Evolutionary conservation across 257 asterid species (phyloP), one percentile per base, ranked within the genome.

Genomic region (Ajuga chamaepitys): DNA sequence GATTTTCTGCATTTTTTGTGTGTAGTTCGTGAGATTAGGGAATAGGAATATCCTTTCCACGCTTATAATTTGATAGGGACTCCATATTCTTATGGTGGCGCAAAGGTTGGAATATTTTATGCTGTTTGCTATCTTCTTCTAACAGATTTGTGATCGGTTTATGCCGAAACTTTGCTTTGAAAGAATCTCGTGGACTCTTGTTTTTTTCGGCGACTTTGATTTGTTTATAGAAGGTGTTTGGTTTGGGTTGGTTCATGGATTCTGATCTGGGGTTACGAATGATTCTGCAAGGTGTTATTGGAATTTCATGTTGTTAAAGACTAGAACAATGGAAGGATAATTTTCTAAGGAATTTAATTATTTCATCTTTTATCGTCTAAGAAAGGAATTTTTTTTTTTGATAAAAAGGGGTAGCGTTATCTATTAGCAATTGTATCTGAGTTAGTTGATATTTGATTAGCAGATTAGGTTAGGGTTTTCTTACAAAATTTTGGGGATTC

Each of bases 181-280:
- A 24, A 12, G 59, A 62, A 53, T 67, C 62, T 9, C 53, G 69
- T 62, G 10, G 24, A 47, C 16, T 52, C 38, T 16, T 42, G 47
- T 7, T 24, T 38, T 21, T 37, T 21, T 38, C 21, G 58, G 62
- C 18, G 10, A 22, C 50, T 44, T 22, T 25, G 35, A 41, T 74
- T 65, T 30, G 67, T 35, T 74, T 7, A 20, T 60, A 32, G 45
- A 63, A 17, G n/a, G 51, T 30, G 40, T 40, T n/a, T 68, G 51
- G 40, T 53, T 67, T 68, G 68, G 67, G 53, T 57, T 47, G 35
- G 30, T 21, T 20, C 54, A 3, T 24, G 42, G 56, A 7, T 66
- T 74, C 42, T 54, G 81, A 75, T 81, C 73, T 65, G 58, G 56
- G 68, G 35, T 53, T 69, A 34, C 57, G 76, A 45, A 2, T 63